Evolutionary conservation across 306 rosid species (phyloP).

Genomic region (Inga leiocalycina): DNA sequence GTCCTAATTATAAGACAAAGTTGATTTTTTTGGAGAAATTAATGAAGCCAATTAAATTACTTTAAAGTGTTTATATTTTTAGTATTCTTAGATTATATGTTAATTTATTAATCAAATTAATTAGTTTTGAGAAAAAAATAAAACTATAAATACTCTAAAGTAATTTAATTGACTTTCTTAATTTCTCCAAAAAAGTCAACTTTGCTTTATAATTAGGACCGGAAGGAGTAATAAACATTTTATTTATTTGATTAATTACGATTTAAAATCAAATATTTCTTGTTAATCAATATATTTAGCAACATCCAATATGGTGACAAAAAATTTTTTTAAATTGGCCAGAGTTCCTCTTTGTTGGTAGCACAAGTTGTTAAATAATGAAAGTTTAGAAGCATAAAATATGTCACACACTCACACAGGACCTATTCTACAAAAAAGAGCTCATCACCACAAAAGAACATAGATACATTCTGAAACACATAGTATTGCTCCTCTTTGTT

Average conservation of each 20-base stretch:
- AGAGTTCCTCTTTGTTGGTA: not conserved
- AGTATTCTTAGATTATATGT: too few species aligned
- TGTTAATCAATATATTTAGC: not conserved
- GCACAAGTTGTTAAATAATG: not conserved
- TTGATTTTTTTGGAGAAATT: too few species aligned
- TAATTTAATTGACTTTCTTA: too few species aligned
- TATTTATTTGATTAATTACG: not conserved
- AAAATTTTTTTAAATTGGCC: not conserved
- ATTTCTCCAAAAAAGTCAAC: too few species aligned
- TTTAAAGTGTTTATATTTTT: too few species aligned
- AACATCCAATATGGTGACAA: not conserved
- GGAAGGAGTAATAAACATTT: not conserved
- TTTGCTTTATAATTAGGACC: too few species aligned
- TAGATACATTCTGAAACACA: not conserved
- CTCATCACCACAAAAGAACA: not conserved
- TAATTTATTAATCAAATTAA: too few species aligned
- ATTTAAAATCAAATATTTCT: not conserved
- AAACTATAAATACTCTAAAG: too few species aligned
- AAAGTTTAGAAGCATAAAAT: not conserved
- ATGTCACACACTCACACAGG: not conserved
- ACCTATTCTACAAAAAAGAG: not conserved
- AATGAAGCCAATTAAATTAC: too few species aligned
- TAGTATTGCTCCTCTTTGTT: conserved; percentile 10
- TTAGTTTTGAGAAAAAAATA: too few species aligned
- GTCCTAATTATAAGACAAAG: too few species aligned